Conservation (phyloP, 2,329 filamentous ascomycete genomes). For the Chaetoscypha palmicola region DNA sequence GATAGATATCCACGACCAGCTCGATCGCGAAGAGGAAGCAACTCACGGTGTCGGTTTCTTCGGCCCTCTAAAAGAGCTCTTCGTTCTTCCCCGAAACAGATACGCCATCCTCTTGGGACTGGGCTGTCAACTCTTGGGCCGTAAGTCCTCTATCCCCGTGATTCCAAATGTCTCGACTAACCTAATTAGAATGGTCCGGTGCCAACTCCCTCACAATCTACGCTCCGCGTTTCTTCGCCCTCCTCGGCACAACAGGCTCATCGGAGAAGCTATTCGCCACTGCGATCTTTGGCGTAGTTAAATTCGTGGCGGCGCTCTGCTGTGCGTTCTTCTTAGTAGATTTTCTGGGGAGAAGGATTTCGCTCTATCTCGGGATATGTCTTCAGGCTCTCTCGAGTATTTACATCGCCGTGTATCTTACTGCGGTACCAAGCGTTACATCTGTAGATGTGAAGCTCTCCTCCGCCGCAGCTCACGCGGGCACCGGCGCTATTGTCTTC, state of each 20-base stretch:
- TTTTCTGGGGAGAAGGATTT: slow-evolving; percentile 46
- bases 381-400: slow-evolving; percentile 34
- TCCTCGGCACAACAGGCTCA: slow-evolving; percentile 46
- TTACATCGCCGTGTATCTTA: slow-evolving; percentile 35
- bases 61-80: slow-evolving; percentile 49
- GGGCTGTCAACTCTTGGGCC: slow-evolving; percentile 58
- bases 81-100: slow-evolving; percentile 52
- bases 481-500: slow-evolving; percentile 54
- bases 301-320: slow-evolving; percentile 47
- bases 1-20: slow-evolving; percentile 36
- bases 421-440: slow-evolving; percentile 31
- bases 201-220: slow-evolving; percentile 58
- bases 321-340: slow-evolving; percentile 54
- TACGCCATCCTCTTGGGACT: slow-evolving; percentile 62
- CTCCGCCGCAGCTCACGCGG: slow-evolving; percentile 7
- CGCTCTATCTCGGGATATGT: slow-evolving; percentile 34
- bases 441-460: slow-evolving; percentile 3
- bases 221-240: slow-evolving; percentile 47
- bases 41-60: slow-evolving; percentile 39
- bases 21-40: slow-evolving; percentile 42
- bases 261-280: slow-evolving; percentile 50
- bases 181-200: slow-evolving; percentile 56
- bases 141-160: slow-evolving; percentile 17
- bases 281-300: slow-evolving; percentile 50
- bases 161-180: neutral